These are phyloP conservation scores for Tetrapyrgos nigripes DNA, from an alignment of 1,284 basidiomycete genomes.

Conservation along the genomic window DNA sequence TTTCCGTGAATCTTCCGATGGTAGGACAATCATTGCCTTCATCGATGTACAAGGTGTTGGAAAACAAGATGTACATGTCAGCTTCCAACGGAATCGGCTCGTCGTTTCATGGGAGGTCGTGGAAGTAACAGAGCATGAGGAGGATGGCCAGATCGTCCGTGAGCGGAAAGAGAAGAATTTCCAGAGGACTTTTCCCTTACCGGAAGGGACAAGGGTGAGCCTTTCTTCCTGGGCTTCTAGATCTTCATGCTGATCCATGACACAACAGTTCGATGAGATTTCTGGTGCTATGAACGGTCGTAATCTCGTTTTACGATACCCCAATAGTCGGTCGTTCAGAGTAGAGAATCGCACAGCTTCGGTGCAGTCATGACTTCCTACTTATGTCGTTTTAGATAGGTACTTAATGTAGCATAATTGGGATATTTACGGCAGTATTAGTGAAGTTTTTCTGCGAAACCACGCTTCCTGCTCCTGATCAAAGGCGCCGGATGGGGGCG, in stretches of 20 bases:
- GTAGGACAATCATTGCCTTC: slow-evolving; percentile 57
- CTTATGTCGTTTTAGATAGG: background rate
- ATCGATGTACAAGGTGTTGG: slow-evolving; percentile 71
- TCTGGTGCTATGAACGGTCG: slow-evolving; percentile 65
- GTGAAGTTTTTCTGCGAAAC: too few relatives aligned
- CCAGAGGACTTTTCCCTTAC: slow-evolving; percentile 50
- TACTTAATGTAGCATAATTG: background rate
- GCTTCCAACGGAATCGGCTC: slow-evolving; percentile 66
- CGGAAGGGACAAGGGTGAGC: slow-evolving; percentile 52
- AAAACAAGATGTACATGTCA: slow-evolving; percentile 77
- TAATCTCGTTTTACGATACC: slow-evolving; percentile 66
- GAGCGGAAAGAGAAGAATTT: slow-evolving; percentile 62
- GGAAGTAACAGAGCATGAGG: slow-evolving; percentile 63
- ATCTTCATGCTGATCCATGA: slow-evolving; percentile 8
- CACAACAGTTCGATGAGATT: slow-evolving; percentile 67
- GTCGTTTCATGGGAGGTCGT: slow-evolving; percentile 71
- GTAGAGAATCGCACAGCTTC: slow-evolving; percentile 50
- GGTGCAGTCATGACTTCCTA: slow-evolving; percentile 36
- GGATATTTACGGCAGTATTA: background rate
- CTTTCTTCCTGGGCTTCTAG: background rate
- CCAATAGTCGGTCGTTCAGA: slow-evolving; percentile 63
- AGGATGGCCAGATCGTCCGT: slow-evolving; percentile 61
- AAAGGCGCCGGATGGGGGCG: too few relatives aligned
- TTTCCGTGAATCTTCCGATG: slow-evolving; percentile 71
- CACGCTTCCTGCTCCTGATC: too few relatives aligned